These are phyloP conservation scores for Zymoseptoria pseudotritici DNA, from an alignment of 2,329 filamentous ascomycete genomes.

Conservation along the genomic window DNA sequence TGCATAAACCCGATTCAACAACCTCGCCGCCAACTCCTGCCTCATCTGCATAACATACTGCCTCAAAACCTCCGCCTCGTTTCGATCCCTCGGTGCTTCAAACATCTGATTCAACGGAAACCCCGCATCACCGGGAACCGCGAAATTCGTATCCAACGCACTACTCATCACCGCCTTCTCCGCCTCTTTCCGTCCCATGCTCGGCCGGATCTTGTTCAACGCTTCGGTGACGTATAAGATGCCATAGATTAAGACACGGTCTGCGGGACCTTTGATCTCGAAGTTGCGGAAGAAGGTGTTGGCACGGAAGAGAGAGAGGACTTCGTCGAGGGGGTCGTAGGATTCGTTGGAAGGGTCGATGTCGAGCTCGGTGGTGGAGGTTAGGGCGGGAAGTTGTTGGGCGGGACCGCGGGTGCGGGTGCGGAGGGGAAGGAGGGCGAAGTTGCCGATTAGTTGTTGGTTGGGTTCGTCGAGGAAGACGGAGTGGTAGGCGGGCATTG, in stretches of 20 bases:
- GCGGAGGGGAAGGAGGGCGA: conserved; percentile 87
- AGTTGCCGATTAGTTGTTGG: conserved; percentile 70
- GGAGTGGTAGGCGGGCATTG: conserved; percentile 74
- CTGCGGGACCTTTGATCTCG: conserved; percentile 93
- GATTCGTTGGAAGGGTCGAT: conserved; percentile 79
- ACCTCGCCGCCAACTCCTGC: conserved; percentile 76
- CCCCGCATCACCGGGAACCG: conserved; percentile 83
- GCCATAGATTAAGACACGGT: conserved; percentile 90
- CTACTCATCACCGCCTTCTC: conserved; percentile 79
- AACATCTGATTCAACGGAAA: conserved; percentile 97
- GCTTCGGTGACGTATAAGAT: conserved; percentile 93
- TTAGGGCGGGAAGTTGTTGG: conserved; percentile 63
- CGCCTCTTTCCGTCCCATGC: conserved; percentile 57
- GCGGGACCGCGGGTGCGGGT: conserved; percentile 94
- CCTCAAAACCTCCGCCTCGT: conserved; percentile 80
- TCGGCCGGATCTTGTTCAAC: conserved; percentile 75
- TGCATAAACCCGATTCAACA: conserved; percentile 81
- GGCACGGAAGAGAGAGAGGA: conserved; percentile 84
- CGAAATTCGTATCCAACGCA: conserved; percentile 87
- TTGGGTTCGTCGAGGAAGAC: conserved; percentile 81
- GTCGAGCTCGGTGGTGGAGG: conserved; percentile 48
- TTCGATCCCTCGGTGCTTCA: conserved; percentile 76
- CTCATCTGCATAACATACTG: conserved; percentile 89
- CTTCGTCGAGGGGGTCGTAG: conserved; percentile 94
- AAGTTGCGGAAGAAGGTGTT: conserved; percentile 99